Percentiles rank a stretch among this genome's conserved stretches.
Evolutionary conservation across 164 flowering plant genomes (phyloP).

Genomic region (Aristolochia contorta): DNA sequence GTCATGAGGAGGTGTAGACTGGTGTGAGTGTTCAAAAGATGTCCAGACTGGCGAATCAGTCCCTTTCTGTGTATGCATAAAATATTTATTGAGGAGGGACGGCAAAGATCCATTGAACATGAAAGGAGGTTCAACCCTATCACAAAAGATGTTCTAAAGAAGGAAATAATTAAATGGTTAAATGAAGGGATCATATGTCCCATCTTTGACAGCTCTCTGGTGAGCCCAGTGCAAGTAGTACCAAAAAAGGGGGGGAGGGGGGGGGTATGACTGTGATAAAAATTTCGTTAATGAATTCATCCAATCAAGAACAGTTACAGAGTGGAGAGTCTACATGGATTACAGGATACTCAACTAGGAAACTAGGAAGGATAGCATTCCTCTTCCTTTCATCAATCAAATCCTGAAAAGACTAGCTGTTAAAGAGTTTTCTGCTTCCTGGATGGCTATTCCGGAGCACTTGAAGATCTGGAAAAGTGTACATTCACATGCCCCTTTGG

Average conservation of each 20-base stretch:
- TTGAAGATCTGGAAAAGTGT: not conserved
- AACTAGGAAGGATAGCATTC: not conserved
- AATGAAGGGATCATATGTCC: slow-evolving; percentile 1
- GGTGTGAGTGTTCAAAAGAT: no score
- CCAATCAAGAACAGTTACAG: not conserved
- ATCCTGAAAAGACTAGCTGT: not conserved
- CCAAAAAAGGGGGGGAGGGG: no score
- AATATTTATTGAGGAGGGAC: no score
- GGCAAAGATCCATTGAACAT: no score
- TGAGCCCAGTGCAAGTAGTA: slow-evolving; percentile 3
- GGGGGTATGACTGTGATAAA: not conserved
- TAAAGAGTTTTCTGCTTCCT: no score
- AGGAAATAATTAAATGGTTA: not conserved
- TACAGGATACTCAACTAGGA: not conserved
- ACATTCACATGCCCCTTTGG: slow-evolving; percentile 3
- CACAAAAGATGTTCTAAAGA: no score
- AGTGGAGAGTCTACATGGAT: not conserved
- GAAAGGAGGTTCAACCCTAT: no score
- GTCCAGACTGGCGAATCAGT: no score
- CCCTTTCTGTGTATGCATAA: no score
- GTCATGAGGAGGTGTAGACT: no score
- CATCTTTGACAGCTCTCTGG: slow-evolving; percentile 6
- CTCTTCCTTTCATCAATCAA: not conserved
- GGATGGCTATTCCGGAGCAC: not conserved
- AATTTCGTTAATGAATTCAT: not conserved